A percentile compares a stretch with the other conserved stretches of the same genome.
Conservation (phyloP, 306 rosid genomes). For the Echinosophora koreensis region DNA sequence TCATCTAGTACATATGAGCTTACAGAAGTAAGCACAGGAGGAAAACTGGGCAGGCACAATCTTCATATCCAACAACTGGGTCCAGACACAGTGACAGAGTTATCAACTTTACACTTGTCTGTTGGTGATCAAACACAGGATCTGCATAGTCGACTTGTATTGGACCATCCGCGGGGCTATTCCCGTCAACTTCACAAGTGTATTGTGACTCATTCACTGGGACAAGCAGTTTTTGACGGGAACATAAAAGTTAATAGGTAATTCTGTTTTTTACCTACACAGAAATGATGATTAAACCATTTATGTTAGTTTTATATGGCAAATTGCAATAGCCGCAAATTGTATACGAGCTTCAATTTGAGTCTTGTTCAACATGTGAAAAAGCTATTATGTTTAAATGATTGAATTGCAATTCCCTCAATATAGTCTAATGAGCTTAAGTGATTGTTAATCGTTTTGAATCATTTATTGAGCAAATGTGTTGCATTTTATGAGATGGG, state of each 20-base stretch:
- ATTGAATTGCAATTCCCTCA: constrained; percentile 28
- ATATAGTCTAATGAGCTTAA: not conserved
- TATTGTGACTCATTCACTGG: constrained; percentile 84
- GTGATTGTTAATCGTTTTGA: not conserved
- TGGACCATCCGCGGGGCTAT: constrained; percentile 93
- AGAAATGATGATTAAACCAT: not conserved
- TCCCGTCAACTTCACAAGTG: constrained; percentile 96
- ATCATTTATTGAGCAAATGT: constrained; percentile 8
- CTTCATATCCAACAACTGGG: constrained; percentile 87
- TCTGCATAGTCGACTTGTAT: constrained; percentile 80
- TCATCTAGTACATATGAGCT: constrained; percentile 79
- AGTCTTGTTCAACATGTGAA: constrained; percentile 21
- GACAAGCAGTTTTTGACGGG: constrained; percentile 95
- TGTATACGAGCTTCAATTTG: not conserved
- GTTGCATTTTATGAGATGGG: constrained; percentile 11
- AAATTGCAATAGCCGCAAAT: not conserved
- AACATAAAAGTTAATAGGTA: constrained; percentile 93
- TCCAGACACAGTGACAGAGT: constrained; percentile 77
- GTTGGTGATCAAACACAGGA: constrained; percentile 89
- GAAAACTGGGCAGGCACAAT: constrained; percentile 89
- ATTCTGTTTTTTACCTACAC: constrained; percentile 32
- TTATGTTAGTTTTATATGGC: not conserved
- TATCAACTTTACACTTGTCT: constrained; percentile 84
- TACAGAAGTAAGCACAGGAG: constrained; percentile 85
- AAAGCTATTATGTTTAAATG: not conserved